These are phyloP conservation scores for Boechera divaricarpa DNA, from an alignment of 345 rosid species.

Conservation along the genomic window DNA sequence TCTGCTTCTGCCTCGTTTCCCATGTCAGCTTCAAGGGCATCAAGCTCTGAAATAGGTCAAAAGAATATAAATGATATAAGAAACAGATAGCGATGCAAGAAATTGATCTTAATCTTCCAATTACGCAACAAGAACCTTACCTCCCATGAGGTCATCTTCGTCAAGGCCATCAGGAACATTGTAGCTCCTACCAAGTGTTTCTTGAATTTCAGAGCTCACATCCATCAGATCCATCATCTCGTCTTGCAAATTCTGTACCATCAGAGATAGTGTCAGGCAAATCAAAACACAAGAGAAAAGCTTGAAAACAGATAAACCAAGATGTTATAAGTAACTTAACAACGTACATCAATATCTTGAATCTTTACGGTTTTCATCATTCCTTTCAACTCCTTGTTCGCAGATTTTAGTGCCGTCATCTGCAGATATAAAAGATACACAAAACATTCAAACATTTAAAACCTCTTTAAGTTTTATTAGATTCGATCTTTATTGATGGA, in stretches of 20 bases:
- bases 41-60: slow-evolving; percentile 70
- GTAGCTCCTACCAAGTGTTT: slow-evolving; percentile 92
- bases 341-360: slow-evolving; percentile 85
- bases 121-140: slow-evolving; percentile 49
- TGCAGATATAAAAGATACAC: slow-evolving; percentile 41
- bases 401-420: slow-evolving; percentile 92
- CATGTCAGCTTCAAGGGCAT: slow-evolving; percentile 96
- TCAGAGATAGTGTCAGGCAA: slow-evolving; percentile 23
- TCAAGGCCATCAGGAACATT: slow-evolving; percentile 96
- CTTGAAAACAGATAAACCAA: not conserved
- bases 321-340: slow-evolving; percentile 32
- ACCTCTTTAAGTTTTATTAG: not conserved
- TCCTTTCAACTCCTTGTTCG: slow-evolving; percentile 97
- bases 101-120: not conserved
- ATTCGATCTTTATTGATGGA: not conserved
- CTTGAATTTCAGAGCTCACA: slow-evolving; percentile 93
- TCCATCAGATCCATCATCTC: slow-evolving; percentile 99
- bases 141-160: slow-evolving; percentile 98
- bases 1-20: slow-evolving; percentile 82
- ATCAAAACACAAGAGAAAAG: not conserved
- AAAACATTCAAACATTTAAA: slow-evolving; percentile 3
- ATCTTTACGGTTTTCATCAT: slow-evolving; percentile 99
- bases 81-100: not conserved
- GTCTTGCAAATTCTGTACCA: slow-evolving; percentile 88
- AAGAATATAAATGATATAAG: not conserved